Evolutionary conservation across 208 protist species (phyloP).

Genomic region (Angomonas deanei): DNA sequence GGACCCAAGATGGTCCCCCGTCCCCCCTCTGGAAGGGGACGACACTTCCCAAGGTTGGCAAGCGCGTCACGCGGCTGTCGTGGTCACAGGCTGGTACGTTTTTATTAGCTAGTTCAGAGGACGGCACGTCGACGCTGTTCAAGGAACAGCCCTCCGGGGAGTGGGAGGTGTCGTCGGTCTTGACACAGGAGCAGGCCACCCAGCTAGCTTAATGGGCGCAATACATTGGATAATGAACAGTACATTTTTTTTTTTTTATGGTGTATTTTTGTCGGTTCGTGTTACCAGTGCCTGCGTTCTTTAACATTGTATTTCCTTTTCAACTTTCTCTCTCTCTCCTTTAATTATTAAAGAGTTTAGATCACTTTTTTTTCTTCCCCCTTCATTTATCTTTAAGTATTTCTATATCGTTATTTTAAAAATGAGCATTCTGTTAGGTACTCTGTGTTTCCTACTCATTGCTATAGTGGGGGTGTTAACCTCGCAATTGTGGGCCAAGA

Average conservation of each 20-base stretch:
- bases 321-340: background rate
- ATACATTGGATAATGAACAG: background rate
- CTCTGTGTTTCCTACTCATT: constrained; percentile 58
- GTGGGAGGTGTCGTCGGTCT: constrained; percentile 58
- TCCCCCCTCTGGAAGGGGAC: constrained; percentile 40
- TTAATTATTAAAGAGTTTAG: background rate
- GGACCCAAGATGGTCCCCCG: constrained; percentile 60
- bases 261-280: background rate
- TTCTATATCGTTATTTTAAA: constrained; percentile 1
- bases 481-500: constrained; percentile 75
- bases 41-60: constrained; percentile 15
- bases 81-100: constrained; percentile 83
- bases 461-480: constrained; percentile 45
- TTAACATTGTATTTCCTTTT: background rate
- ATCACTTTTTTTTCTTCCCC: background rate
- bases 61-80: constrained; percentile 67
- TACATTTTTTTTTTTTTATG: background rate
- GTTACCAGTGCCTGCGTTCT: background rate
- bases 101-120: constrained; percentile 68
- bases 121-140: constrained; percentile 72
- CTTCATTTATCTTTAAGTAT: background rate
- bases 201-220: background rate
- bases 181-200: background rate
- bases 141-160: constrained; percentile 47
- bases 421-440: constrained; percentile 75